Percentiles rank a stretch among this genome's conserved stretches.
These are phyloP conservation scores for Codiaeum variegatum DNA, from an alignment of 441 rosid genomes.

Conservation along the genomic window DNA sequence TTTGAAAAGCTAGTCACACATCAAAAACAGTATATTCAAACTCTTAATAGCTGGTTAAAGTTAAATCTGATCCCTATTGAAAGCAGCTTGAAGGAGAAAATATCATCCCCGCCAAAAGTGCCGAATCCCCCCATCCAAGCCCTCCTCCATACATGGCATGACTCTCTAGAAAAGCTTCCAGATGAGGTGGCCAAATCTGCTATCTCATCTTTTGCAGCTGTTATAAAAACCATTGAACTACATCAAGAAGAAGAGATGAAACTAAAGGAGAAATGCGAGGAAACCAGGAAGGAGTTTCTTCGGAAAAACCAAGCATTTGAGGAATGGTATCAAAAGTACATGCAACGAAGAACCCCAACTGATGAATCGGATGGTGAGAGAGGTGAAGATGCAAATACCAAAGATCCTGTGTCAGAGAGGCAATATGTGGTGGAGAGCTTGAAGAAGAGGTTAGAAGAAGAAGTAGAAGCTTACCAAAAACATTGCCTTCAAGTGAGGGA, in stretches of 20 bases:
- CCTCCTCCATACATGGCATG: constrained; percentile 69
- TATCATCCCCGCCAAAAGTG: constrained; percentile 74
- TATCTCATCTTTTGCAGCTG: constrained; percentile 56
- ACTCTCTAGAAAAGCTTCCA: constrained; percentile 51
- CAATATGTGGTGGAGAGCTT: constrained; percentile 58
- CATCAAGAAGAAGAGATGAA: constrained; percentile 73
- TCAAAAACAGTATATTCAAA: constrained; percentile 61
- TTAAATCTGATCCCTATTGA: constrained; percentile 84
- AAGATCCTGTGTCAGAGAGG: constrained; percentile 70
- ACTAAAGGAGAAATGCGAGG: constrained; percentile 54
- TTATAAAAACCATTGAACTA: constrained; percentile 50
- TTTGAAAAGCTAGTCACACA: constrained; percentile 57
- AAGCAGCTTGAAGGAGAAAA: constrained; percentile 82
- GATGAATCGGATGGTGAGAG: constrained; percentile 49
- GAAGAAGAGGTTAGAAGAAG: constrained; percentile 72
- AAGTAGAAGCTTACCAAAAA: constrained; percentile 56
- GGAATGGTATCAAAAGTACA: constrained; percentile 62
- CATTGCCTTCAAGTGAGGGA: constrained; percentile 86
- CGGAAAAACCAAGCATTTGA: constrained; percentile 58
- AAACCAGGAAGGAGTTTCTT: constrained; percentile 46
- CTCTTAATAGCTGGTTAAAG: constrained; percentile 64
- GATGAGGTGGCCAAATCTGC: constrained; percentile 72
- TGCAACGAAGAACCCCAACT: constrained; percentile 46
- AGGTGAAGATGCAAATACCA: constrained; percentile 38
- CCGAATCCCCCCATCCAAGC: constrained; percentile 61